Conservation (phyloP, 1,284 basidiomycete genomes). For the Entoloma clypeatum region DNA sequence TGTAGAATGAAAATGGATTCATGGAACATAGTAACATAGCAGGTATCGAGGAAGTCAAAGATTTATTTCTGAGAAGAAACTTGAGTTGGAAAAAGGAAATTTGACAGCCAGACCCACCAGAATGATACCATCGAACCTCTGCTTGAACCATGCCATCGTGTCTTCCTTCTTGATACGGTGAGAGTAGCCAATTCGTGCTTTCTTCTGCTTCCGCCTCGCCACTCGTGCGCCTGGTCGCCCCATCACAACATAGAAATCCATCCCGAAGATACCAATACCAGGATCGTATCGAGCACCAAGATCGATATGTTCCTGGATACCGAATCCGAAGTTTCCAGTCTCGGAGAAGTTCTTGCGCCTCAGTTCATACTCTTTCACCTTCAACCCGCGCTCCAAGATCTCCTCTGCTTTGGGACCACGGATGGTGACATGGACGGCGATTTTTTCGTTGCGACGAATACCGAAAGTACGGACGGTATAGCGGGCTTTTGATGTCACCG, state of each 20-base stretch:
- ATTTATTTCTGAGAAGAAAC: slow-evolving; percentile 37
- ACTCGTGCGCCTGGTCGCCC: slow-evolving; percentile 94
- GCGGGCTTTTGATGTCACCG: slow-evolving; percentile 98
- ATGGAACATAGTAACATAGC: slow-evolving; percentile 34
- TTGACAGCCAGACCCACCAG: slow-evolving; percentile 49
- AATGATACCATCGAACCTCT: slow-evolving; percentile 97
- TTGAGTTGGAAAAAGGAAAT: slow-evolving; percentile 9
- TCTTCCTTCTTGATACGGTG: slow-evolving; percentile 93
- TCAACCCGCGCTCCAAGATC: slow-evolving; percentile 97
- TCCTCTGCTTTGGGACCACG: slow-evolving; percentile 99
- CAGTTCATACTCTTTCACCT: slow-evolving; percentile 99
- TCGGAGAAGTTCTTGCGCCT: slow-evolving; percentile 92
- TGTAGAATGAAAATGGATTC: slow-evolving; percentile 14
- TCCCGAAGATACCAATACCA: slow-evolving; percentile 95
- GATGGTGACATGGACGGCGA: slow-evolving; percentile 99
- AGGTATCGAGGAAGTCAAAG: slow-evolving; percentile 21
- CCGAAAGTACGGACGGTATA: slow-evolving; percentile 99
- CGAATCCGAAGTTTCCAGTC: slow-evolving; percentile 98
- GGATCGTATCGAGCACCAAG: slow-evolving; percentile 98
- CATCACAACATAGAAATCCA: slow-evolving; percentile 99
- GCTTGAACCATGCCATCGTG: slow-evolving; percentile 98
- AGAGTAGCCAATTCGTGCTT: slow-evolving; percentile 80
- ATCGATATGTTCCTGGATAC: slow-evolving; percentile 99
- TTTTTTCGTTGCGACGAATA: slow-evolving; percentile 99
- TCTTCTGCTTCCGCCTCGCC: slow-evolving; percentile 88